Percentiles rank a stretch among this genome's conserved stretches.
Conservation (phyloP, 176 grass and related monocot species). For the Elymus sibiricus region DNA sequence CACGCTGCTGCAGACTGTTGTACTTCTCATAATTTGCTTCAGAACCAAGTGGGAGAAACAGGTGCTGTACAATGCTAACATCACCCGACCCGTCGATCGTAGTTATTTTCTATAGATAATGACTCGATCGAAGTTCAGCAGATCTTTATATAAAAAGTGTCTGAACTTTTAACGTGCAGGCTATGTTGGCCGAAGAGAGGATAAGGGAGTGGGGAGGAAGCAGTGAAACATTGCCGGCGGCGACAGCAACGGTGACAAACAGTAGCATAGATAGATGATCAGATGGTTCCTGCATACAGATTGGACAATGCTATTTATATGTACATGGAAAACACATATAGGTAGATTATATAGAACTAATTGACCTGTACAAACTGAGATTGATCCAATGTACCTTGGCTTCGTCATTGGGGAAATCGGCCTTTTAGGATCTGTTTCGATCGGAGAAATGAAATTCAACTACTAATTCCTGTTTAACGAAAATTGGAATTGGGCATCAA, state of each 20-base stretch:
- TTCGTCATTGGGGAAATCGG: not conserved
- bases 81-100: not conserved
- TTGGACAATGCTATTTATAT: conserved; percentile 4
- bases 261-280: not conserved
- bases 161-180: conserved; percentile 26
- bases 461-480: not conserved
- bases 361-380: conserved; percentile 35
- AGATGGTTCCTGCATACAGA: not conserved
- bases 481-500: too few species aligned
- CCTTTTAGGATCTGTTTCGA: not conserved
- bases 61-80: conserved; percentile 29
- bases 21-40: conserved; percentile 59
- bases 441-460: not conserved
- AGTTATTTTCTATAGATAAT: not conserved
- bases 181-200: conserved; percentile 57
- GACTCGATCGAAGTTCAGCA: not conserved
- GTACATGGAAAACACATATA: not conserved
- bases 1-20: conserved; percentile 66
- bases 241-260: not conserved
- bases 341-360: conserved; percentile 12
- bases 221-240: conserved; percentile 20
- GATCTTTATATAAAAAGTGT: not conserved
- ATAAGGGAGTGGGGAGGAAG: conserved; percentile 70
- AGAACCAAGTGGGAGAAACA: conserved; percentile 94
- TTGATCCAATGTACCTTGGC: not conserved